Conservation (phyloP, 2,329 filamentous ascomycete species). For the Penicillium sp. region DNA sequence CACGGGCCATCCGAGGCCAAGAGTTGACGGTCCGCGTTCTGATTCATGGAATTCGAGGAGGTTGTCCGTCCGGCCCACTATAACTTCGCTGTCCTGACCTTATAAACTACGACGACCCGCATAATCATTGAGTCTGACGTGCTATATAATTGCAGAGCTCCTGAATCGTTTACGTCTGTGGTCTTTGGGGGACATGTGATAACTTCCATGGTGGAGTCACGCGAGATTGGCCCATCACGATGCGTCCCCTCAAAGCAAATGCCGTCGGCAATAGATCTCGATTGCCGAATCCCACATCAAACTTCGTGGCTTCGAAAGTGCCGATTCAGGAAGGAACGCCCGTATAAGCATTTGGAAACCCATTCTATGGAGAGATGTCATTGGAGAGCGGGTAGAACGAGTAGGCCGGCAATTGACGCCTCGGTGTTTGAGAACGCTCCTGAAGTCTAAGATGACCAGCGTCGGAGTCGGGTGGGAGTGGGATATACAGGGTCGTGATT, state of each 20-base stretch:
- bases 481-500: background rate
- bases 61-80: constrained; percentile 11
- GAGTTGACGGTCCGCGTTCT: background rate
- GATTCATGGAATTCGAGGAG: constrained; percentile 11
- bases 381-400: background rate
- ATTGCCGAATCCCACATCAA: background rate
- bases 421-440: background rate
- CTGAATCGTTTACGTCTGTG: background rate
- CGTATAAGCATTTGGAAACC: background rate
- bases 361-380: background rate
- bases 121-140: background rate
- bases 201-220: background rate
- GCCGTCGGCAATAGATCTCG: background rate
- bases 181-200: background rate
- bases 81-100: background rate
- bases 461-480: constrained; percentile 6
- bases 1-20: background rate
- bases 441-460: background rate
- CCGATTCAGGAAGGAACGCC: too few species aligned
- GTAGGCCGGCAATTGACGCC: background rate
- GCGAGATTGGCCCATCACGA: background rate
- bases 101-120: constrained; percentile 4
- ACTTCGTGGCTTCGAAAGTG: too few species aligned
- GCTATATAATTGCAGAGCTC: background rate
- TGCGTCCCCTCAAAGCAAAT: background rate